phyloP scores from a whole-genome alignment of 306 rosid species.

The Spatholobus suberectus region DNA sequence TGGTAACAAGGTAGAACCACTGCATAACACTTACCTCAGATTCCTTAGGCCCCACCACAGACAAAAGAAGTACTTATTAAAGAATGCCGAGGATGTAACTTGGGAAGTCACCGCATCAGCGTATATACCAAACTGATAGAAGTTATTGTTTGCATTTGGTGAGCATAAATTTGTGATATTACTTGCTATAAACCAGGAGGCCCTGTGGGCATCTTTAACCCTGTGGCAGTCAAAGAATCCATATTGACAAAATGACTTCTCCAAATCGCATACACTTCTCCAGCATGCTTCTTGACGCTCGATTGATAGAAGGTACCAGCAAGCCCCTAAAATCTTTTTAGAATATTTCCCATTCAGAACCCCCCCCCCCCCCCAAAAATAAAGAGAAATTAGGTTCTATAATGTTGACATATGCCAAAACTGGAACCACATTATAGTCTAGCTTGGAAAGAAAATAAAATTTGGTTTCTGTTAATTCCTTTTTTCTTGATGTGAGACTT shows the following conservation, averaged over 20 bases:
- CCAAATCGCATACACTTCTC: conserved; percentile 67
- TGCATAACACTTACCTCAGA: conserved; percentile 62
- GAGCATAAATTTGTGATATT: conserved; percentile 68
- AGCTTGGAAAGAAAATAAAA: not conserved
- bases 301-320: conserved; percentile 86
- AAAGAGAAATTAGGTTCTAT: not conserved
- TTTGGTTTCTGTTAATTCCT: not conserved
- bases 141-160: conserved; percentile 51
- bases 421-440: not conserved
- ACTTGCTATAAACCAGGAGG: conserved; percentile 67
- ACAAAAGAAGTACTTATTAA: conserved; percentile 78
- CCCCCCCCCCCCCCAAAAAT: no score
- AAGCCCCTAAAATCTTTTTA: conserved; percentile 88
- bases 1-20: not conserved
- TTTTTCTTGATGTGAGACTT: conserved; percentile 2
- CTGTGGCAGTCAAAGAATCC: conserved; percentile 69
- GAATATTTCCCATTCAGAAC: conserved; percentile 34
- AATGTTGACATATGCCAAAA: not conserved
- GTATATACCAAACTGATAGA: conserved; percentile 76
- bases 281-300: conserved; percentile 96
- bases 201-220: conserved; percentile 49
- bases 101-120: conserved; percentile 73
- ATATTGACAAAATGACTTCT: conserved; percentile 53
- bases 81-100: conserved; percentile 74
- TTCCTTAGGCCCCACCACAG: conserved; percentile 72